Percentiles rank a stretch among this genome's conserved stretches.
Evolutionary conservation across 163 green algal species (phyloP).

Genomic region (Scenedesmus sp.): DNA sequence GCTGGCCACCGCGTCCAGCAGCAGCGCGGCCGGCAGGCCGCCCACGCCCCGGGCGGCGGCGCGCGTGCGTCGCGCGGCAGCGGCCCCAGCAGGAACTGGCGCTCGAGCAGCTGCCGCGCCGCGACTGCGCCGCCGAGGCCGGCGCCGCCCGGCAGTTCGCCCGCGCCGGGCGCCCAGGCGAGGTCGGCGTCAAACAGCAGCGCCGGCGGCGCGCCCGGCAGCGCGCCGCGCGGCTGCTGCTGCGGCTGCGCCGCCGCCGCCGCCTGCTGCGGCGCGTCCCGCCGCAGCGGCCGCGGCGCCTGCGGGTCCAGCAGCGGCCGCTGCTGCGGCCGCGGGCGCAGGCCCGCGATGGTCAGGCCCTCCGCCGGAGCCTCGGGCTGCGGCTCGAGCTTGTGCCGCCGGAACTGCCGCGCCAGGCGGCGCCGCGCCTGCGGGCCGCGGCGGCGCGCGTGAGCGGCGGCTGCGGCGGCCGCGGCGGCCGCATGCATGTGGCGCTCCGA

Average conservation of each 20-base stretch:
- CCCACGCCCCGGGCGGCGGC: too few relatives aligned
- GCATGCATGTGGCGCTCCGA: not conserved
- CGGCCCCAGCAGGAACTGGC: slow-evolving; percentile 29
- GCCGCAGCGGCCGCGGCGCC: not conserved
- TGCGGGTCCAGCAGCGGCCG: not conserved
- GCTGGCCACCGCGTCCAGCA: slow-evolving; percentile 1
- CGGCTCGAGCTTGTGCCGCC: slow-evolving; percentile 34
- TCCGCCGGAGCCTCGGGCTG: slow-evolving; percentile 1
- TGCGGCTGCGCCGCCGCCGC: not conserved
- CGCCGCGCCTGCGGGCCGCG: slow-evolving; percentile 22
- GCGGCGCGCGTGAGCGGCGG: not conserved
- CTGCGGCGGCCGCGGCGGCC: not conserved
- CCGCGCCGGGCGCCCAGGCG: too few relatives aligned
- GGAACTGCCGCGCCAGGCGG: slow-evolving; percentile 35
- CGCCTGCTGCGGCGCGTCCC: not conserved
- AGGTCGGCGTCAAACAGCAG: too few relatives aligned
- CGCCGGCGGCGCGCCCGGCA: not conserved
- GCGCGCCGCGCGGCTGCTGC: not conserved
- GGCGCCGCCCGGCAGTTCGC: too few relatives aligned
- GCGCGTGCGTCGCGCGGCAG: not conserved
- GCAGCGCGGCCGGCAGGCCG: slow-evolving; percentile 7
- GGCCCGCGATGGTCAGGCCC: not conserved
- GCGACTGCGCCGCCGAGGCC: slow-evolving; percentile 6
- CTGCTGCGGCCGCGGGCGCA: slow-evolving; percentile 2
- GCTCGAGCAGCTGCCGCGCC: slow-evolving; percentile 16